Base-by-base conservation (phyloP, 495 filamentous ascomycete genomes). In the Penicillium alfredii region DNA sequence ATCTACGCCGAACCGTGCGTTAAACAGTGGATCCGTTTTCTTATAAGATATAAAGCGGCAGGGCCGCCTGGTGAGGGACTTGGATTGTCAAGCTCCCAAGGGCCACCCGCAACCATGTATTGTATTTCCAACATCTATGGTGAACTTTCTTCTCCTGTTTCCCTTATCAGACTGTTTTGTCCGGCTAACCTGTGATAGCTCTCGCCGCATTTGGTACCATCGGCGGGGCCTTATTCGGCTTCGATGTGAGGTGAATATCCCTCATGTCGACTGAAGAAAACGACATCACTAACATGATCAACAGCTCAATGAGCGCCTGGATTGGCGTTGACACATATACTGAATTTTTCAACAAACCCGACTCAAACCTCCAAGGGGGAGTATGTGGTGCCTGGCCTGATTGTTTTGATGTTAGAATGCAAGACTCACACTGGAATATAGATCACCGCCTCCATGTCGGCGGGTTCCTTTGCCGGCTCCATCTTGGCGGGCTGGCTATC, bases 321-420 rank as follows among this genome's bases (percentile, higher is more conserved):
- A 75, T 87, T 50, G 76, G 76, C 14, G 81, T 81, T 9, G 43
- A 72, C 3, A 81, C 84, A 48, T 88, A 86, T 50, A 65, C 76
- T 33, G 58, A 71, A 1, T 85, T 74, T 51, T 86, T 86, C 59
- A 56, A 77, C 55, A 69, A 78, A 42, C 82, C 81, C 0, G 61
- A 80, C 17, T 78, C 73, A 6, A 57, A 78, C 29, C 63, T 71
- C 9, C 80, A 86, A 56, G 82, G 81, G 16, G 63, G 42, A 68
- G 74, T 53, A 54, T 30, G 57, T 55, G n/a, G n/a, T n/a, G n/a
- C n/a, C n/a, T n/a, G n/a, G n/a, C 23, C 3, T n/a, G 4, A 25
- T 17, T 16, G 5, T 25, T 9, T n/a, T 11, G 4, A 0, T 19
- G 11, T 15, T 8, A 20, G 7, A 27, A 9, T 4, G 10, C 3